Conservation (phyloP, 2,329 filamentous ascomycete species). For the Mycosphaerella arachidis region DNA sequence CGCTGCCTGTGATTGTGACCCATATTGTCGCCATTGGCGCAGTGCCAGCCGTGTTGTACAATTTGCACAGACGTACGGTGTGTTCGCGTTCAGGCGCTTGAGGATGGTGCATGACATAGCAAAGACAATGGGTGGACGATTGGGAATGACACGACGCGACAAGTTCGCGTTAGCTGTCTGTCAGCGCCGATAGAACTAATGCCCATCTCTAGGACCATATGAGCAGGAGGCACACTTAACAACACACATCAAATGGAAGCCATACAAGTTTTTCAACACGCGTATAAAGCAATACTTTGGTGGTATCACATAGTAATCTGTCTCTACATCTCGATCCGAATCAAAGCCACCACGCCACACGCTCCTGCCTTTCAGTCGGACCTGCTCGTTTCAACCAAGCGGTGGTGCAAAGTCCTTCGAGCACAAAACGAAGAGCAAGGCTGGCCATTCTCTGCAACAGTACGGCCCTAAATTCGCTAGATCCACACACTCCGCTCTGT, state of each 20-base stretch:
- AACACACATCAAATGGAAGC: background rate
- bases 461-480: background rate
- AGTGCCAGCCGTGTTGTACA: conserved; percentile 1
- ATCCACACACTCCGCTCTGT: background rate
- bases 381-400: background rate
- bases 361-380: background rate
- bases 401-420: background rate
- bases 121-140: background rate
- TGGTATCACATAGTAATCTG: background rate
- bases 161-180: background rate
- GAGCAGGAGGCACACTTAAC: background rate
- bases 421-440: background rate
- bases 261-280: background rate
- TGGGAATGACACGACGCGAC: background rate
- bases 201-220: too few relatives aligned
- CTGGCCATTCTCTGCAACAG: background rate
- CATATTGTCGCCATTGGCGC: background rate
- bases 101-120: conserved; percentile 5
- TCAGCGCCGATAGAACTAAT: background rate
- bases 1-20: background rate
- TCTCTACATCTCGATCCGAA: background rate
- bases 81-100: background rate
- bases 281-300: background rate
- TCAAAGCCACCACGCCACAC: background rate
- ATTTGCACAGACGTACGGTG: conserved; percentile 5